Evolutionary conservation across 129 eudicot species (phyloP).

Genomic region (Ambrosia trifida): DNA sequence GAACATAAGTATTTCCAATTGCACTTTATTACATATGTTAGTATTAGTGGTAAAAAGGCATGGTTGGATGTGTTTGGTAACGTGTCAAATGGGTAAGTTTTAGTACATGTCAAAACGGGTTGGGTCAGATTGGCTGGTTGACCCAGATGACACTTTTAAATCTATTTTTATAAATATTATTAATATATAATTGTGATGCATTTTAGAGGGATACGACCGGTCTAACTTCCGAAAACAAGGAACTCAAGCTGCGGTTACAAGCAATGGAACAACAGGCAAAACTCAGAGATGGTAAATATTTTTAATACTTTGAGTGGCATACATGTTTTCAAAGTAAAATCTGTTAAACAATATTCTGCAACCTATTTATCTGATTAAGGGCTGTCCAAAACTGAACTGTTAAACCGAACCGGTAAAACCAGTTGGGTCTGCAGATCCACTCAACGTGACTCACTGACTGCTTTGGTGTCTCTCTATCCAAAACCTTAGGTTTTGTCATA

Average conservation of each 20-base stretch:
- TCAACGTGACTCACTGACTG: too few relatives aligned
- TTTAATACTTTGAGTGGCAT: too few relatives aligned
- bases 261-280: conserved; percentile 91
- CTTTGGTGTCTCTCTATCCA: too few relatives aligned
- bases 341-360: too few relatives aligned
- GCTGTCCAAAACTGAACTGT: too few relatives aligned
- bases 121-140: background rate
- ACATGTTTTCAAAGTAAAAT: too few relatives aligned
- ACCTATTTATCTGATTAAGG: too few relatives aligned
- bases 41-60: background rate
- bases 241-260: conserved; percentile 78
- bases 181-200: conserved; percentile 9
- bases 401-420: too few relatives aligned
- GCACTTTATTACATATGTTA: too few relatives aligned
- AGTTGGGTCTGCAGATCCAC: too few relatives aligned
- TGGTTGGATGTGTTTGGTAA: background rate
- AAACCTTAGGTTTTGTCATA: too few relatives aligned
- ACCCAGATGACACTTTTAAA: background rate
- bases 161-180: background rate
- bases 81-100: background rate
- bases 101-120: background rate
- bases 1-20: too few relatives aligned
- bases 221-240: conserved; percentile 80
- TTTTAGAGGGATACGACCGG: conserved; percentile 70
- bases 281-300: conserved; percentile 77